A percentile compares a stretch with the other conserved stretches of the same genome.
Conservation (phyloP, 2,329 filamentous ascomycete species). For the Sclerotiophoma versabilis region DNA sequence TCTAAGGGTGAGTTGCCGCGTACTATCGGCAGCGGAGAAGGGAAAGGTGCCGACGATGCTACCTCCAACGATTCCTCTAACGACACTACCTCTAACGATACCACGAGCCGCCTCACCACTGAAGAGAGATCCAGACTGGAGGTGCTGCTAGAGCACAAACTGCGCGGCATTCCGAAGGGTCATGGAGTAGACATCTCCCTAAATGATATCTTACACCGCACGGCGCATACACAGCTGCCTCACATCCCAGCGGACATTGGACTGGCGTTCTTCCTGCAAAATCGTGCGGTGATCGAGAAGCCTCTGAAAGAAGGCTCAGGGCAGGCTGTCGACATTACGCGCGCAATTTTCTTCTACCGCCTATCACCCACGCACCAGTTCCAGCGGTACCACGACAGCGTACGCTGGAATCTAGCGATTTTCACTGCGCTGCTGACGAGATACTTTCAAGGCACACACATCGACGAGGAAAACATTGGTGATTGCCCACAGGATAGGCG, state of each 20-base stretch:
- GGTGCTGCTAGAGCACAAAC: slow-evolving; percentile 7
- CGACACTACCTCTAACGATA: too few species aligned
- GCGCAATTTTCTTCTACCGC: slow-evolving; percentile 35
- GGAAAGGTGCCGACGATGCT: too few species aligned
- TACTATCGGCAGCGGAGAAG: too few species aligned
- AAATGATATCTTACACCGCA: slow-evolving; percentile 18
- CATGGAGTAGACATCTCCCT: slow-evolving; percentile 20
- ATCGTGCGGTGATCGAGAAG: slow-evolving; percentile 13
- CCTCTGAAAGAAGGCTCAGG: slow-evolving; percentile 15
- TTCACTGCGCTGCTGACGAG: slow-evolving; percentile 25
- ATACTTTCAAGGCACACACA: background rate
- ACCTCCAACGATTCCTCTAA: too few species aligned
- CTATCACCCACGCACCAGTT: slow-evolving; percentile 28
- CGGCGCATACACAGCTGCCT: slow-evolving; percentile 4
- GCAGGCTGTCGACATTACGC: background rate
- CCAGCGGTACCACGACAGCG: slow-evolving; percentile 30
- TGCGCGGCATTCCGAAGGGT: slow-evolving; percentile 16
- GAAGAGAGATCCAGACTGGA: background rate
- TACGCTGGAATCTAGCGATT: slow-evolving; percentile 33
- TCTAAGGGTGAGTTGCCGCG: too few species aligned
- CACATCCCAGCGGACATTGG: slow-evolving; percentile 31
- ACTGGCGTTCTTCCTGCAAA: slow-evolving; percentile 29
- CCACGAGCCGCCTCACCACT: background rate
- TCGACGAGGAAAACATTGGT: too few species aligned
- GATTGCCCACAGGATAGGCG: background rate